Percentiles rank a stretch among this genome's conserved stretches.
Evolutionary conservation across 306 rosid species (phyloP).

Genomic region (Vachellia pachyceras): DNA sequence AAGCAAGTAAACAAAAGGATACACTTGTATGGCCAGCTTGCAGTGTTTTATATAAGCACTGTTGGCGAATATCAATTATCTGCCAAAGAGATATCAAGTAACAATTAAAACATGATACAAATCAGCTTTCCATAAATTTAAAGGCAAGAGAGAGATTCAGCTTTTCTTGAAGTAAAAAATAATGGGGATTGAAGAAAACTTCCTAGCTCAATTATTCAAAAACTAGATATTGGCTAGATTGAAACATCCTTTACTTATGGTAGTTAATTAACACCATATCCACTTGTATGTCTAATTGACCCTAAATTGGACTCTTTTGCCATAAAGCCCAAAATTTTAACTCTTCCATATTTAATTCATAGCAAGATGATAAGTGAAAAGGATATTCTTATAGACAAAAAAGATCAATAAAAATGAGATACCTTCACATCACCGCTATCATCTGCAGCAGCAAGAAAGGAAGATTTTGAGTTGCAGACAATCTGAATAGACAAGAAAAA

Average conservation of each 20-base stretch:
- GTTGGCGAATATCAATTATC: conserved; percentile 85
- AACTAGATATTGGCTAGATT: neutral
- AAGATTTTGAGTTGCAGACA: conserved; percentile 70
- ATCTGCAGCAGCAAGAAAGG: conserved; percentile 96
- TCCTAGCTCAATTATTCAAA: neutral
- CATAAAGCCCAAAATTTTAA: neutral
- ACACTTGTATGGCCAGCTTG: conserved; percentile 90
- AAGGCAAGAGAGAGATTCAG: conserved; percentile 10
- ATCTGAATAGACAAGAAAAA: conserved; percentile 55
- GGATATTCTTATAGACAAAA: conserved; percentile 8
- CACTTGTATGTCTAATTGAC: neutral
- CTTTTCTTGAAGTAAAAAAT: conserved; percentile 24
- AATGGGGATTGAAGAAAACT: neutral
- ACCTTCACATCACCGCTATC: conserved; percentile 96
- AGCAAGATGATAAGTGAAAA: conserved; percentile 28
- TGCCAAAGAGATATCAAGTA: conserved; percentile 55
- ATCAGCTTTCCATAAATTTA: conserved; percentile 19
- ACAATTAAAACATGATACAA: conserved; percentile 32
- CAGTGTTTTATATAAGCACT: conserved; percentile 82
- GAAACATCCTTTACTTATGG: neutral
- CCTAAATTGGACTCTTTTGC: neutral
- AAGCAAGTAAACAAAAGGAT: conserved; percentile 54
- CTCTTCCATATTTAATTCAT: neutral
- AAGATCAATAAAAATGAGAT: conserved; percentile 29
- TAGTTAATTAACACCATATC: conserved; percentile 1